Conservation (phyloP, 1,284 basidiomycete genomes). For the Cryptococcus neoformans region DNA sequence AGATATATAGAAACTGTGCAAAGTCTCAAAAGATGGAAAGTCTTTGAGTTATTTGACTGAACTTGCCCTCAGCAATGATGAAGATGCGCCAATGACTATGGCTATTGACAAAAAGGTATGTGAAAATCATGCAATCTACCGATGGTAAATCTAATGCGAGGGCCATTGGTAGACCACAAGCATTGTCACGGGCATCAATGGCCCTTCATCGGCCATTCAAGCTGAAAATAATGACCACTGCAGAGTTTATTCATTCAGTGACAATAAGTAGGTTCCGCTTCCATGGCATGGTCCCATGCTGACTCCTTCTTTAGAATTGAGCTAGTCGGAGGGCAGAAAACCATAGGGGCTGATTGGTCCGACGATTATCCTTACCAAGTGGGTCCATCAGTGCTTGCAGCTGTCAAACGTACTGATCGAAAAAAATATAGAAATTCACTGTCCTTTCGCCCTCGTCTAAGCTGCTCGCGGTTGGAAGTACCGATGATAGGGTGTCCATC, state of each 20-base stretch:
- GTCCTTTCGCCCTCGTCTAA: constrained; percentile 26
- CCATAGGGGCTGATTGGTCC: constrained; percentile 58
- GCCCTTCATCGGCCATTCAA: constrained; percentile 60
- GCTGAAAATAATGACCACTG: constrained; percentile 76
- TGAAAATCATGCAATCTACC: constrained; percentile 7
- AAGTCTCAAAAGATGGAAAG: constrained; percentile 58
- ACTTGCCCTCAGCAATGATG: constrained; percentile 68
- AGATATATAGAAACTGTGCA: constrained; percentile 54
- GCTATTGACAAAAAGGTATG: constrained; percentile 63
- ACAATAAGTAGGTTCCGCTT: constrained; percentile 56
- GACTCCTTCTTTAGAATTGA: constrained; percentile 53
- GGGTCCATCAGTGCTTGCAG: constrained; percentile 20
- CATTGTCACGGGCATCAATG: constrained; percentile 82
- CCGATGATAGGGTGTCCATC: constrained; percentile 56
- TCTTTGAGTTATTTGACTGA: constrained; percentile 63
- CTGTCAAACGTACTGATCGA: not conserved
- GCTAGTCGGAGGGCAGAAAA: constrained; percentile 58
- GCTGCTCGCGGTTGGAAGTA: constrained; percentile 43
- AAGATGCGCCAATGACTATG: constrained; percentile 94
- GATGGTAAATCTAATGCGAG: not conserved
- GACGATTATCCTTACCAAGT: constrained; percentile 91
- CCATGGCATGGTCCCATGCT: not conserved
- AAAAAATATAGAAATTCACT: constrained; percentile 40
- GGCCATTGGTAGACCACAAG: constrained; percentile 48
- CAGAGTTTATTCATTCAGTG: constrained; percentile 62